phyloP scores from a whole-genome alignment of 75 land plant genomes.

The Gnetum montanum region DNA sequence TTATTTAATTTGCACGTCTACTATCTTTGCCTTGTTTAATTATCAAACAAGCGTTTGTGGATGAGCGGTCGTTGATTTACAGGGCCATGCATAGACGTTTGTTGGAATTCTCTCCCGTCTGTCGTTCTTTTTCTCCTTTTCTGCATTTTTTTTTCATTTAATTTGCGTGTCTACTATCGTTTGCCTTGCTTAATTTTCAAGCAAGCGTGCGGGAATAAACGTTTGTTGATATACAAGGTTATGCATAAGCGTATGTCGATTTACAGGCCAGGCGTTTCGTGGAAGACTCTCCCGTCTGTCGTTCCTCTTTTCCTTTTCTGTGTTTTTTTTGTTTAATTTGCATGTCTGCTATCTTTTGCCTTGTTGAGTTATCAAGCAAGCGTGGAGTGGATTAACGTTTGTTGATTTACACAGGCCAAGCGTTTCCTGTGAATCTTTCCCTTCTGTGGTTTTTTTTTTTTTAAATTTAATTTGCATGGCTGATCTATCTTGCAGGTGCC shows the following conservation, averaged over 20 bases:
- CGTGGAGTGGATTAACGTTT: too few species aligned
- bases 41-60: too few species aligned
- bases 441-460: background rate
- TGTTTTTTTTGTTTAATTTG: background rate
- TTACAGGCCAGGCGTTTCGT: background rate
- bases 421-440: background rate
- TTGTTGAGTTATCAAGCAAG: too few species aligned
- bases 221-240: too few species aligned
- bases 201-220: too few species aligned
- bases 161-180: background rate
- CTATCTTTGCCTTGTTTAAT: background rate
- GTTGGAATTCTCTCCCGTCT: background rate
- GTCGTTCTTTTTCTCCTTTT: background rate
- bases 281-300: background rate
- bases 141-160: background rate
- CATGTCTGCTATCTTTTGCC: background rate
- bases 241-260: background rate
- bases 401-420: too few species aligned
- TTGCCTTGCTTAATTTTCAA: too few species aligned
- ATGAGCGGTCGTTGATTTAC: background rate
- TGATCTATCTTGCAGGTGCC: constrained; percentile 31
- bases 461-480: background rate
- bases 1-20: background rate
- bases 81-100: too few species aligned
- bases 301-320: background rate